Evolutionary conservation across 202 grass and related monocot genomes (phyloP).

Genomic region (Setaria viridis): DNA sequence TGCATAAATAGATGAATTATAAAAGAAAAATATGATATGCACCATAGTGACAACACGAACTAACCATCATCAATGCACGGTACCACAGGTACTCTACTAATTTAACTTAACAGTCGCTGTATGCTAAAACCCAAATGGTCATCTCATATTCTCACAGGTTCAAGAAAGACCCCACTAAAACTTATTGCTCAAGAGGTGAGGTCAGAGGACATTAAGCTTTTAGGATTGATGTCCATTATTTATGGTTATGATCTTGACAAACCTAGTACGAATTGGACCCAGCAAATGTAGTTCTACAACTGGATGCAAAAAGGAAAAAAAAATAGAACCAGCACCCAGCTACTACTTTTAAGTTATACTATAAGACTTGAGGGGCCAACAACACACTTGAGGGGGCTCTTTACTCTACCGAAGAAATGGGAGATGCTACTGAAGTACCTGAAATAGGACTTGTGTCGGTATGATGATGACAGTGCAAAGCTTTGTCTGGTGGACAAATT

Average conservation of each 20-base stretch:
- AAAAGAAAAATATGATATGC: not conserved
- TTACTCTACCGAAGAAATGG: not conserved
- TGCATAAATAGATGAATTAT: not conserved
- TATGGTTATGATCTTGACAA: not conserved
- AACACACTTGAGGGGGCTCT: not conserved
- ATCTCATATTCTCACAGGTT: not conserved
- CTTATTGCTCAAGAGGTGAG: not conserved
- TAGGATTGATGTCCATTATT: not conserved
- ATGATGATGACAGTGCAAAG: not conserved
- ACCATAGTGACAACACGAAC: not conserved
- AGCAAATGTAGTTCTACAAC: not conserved
- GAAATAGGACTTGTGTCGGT: not conserved
- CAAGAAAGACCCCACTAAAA: not conserved
- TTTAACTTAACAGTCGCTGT: not conserved
- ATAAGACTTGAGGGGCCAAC: not conserved
- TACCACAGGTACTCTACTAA: not conserved
- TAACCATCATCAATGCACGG: not conserved
- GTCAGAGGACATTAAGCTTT: not conserved
- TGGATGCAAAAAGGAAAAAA: not conserved
- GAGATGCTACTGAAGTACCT: not conserved
- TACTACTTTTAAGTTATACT: not conserved
- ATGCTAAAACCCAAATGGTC: not conserved
- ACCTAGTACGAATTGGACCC: not conserved
- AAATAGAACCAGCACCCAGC: not conserved
- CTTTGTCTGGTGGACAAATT: not conserved